Base-by-base conservation (phyloP, 345 rosid genomes). In the Linum tenue region DNA sequence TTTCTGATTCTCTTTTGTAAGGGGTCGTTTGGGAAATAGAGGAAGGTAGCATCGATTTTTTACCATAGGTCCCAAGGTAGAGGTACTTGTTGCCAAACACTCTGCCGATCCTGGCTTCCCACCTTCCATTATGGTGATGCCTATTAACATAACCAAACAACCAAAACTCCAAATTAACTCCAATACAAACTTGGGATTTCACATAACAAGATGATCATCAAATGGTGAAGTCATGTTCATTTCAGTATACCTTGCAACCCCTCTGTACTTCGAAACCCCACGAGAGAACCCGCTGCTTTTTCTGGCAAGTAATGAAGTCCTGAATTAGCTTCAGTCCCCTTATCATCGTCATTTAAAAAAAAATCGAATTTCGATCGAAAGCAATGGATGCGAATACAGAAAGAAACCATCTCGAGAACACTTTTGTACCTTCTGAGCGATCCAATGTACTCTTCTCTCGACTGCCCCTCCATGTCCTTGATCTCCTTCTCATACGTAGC, bases 231-330 rank as follows among this genome's bases (percentile, higher is more conserved):
- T 22, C 31, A 22, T 61, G 39, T 57, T 8, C 37, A 57, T 17
- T 16, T 61, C 5, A 61, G 50, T 83, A 1, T 22, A 92, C 99
- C 96, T 88, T 37, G 99, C 97, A 1, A 94, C 97, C 1, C 97
- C 99, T 84, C 99, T 79, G 55, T 85, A 94, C 69, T 94, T 94
- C 3, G 99, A 94, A 15, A 88, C 95, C 10, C 99, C 96, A 3
- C 97, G 97, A 55, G 97, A 90, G 65, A 94, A 94, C 59, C 99
- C 97, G 75, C 91, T 94, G 67, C 97, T 90, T 74, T 90, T 94
- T 65, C 99, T 94, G 80, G 39, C 64, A 67, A 66, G 59, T 39
- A 38, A 55, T 15, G 59, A 15, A 15, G 7, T n/a, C 57, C n/a
- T 64, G 51, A 60, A 5, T 41, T 12, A 38, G 1, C 39, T 6